Conservation (phyloP, 768 basidiomycete genomes). For the Lentinula guzmanii region DNA sequence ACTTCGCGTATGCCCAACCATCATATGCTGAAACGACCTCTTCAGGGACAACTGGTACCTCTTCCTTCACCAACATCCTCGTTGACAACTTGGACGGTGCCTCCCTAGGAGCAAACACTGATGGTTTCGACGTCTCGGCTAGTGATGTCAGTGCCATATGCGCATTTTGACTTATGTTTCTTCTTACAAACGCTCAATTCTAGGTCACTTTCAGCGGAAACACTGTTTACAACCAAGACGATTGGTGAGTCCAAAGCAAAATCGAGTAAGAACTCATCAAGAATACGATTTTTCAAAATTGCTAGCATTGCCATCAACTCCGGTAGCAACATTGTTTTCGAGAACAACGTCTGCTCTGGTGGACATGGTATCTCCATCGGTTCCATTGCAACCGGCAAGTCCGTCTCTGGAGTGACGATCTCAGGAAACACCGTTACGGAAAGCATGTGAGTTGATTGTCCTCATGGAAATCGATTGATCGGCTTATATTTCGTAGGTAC, state of each 20-base stretch:
- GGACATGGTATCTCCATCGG: slow-evolving; percentile 49
- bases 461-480: slow-evolving; percentile 29
- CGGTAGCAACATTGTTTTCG: slow-evolving; percentile 21
- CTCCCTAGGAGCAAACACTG: slow-evolving; percentile 20
- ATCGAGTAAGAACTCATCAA: not conserved
- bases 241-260: not conserved
- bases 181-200: not conserved
- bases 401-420: slow-evolving; percentile 1
- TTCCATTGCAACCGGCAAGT: slow-evolving; percentile 29
- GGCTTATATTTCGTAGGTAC: slow-evolving; percentile 30
- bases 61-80: not conserved
- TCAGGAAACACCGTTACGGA: slow-evolving; percentile 23
- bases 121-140: slow-evolving; percentile 21
- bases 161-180: not conserved
- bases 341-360: slow-evolving; percentile 30
- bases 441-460: slow-evolving; percentile 1
- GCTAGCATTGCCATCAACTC: slow-evolving; percentile 34
- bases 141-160: slow-evolving; percentile 11
- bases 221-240: slow-evolving; percentile 3
- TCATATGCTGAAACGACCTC: not conserved
- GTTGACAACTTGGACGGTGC: slow-evolving; percentile 1
- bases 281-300: slow-evolving; percentile 14
- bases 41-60: not conserved
- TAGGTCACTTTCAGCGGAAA: slow-evolving; percentile 1
- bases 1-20: not conserved